A percentile compares a stretch with the other conserved stretches of the same genome.
These are phyloP conservation scores for Salisapilia sapeloensis DNA, from an alignment of 352 stramenopile genomes.

Conservation along the genomic window DNA sequence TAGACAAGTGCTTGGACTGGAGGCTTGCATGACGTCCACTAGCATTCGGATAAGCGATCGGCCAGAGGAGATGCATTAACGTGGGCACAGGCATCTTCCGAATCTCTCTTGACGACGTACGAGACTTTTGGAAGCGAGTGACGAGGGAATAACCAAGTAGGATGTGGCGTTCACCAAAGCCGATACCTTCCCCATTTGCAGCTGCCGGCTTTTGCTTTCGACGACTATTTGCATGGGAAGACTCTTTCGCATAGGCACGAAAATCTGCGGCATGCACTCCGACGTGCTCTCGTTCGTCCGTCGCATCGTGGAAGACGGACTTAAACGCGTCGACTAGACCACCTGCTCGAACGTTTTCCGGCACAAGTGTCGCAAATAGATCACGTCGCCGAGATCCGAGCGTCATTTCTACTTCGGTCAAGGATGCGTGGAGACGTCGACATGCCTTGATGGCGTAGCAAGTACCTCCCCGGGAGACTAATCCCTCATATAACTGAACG, in stretches of 20 bases:
- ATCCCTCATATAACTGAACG: constrained; percentile 40
- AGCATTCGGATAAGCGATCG: constrained; percentile 16
- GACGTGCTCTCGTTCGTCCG: constrained; percentile 44
- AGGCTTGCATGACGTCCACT: constrained; percentile 13
- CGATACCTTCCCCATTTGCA: too few relatives aligned
- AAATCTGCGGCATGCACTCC: constrained; percentile 30
- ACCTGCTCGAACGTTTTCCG: constrained; percentile 19
- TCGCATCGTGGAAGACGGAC: constrained; percentile 25
- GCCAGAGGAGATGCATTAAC: constrained; percentile 41
- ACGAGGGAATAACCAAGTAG: constrained; percentile 42
- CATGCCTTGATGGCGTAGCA: constrained; percentile 33
- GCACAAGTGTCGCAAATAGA: constrained; percentile 21
- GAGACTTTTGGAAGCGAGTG: constrained; percentile 35
- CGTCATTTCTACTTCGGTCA: constrained; percentile 34
- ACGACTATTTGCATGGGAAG: too few relatives aligned
- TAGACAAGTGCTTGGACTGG: constrained; percentile 11
- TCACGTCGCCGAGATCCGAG: constrained; percentile 15
- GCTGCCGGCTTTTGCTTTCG: too few relatives aligned
- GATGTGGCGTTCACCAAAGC: constrained; percentile 18
- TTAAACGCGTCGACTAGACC: constrained; percentile 24
- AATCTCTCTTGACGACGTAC: constrained; percentile 13
- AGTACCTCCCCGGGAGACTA: neutral
- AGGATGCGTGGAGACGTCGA: constrained; percentile 20
- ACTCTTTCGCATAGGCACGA: constrained; percentile 13
- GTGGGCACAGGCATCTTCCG: too few relatives aligned